These are phyloP conservation scores for Penicillium nordicum DNA, from an alignment of 2,329 filamentous ascomycete species.

Conservation along the genomic window DNA sequence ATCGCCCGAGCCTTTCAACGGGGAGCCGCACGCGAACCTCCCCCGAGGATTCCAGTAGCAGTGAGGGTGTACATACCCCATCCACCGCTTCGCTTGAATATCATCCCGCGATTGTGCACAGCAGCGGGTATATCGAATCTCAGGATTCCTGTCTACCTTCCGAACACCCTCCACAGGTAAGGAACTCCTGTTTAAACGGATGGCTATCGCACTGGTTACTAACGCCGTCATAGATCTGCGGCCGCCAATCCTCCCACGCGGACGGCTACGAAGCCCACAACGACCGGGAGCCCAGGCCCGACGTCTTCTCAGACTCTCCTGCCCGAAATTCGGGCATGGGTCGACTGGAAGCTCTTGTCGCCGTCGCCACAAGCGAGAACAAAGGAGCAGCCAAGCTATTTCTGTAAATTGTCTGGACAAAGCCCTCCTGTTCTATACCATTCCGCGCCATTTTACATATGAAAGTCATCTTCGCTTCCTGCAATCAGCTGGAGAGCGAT, in stretches of 20 bases:
- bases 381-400: constrained; percentile 36
- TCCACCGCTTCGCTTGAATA: constrained; percentile 48
- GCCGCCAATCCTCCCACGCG: constrained; percentile 29
- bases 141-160: constrained; percentile 36
- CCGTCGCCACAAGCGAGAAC: constrained; percentile 49
- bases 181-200: constrained; percentile 29
- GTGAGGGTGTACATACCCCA: constrained; percentile 48
- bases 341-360: constrained; percentile 50
- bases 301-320: constrained; percentile 28
- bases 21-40: constrained; percentile 39
- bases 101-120: constrained; percentile 48
- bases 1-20: constrained; percentile 27
- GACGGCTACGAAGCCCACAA: constrained; percentile 29
- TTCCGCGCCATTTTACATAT: neutral
- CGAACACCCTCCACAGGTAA: constrained; percentile 42
- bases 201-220: constrained; percentile 28
- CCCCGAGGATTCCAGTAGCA: constrained; percentile 50
- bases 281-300: constrained; percentile 29
- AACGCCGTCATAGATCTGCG: constrained; percentile 35
- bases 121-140: constrained; percentile 47
- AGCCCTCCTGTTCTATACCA: constrained; percentile 5
- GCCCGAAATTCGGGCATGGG: constrained; percentile 41
- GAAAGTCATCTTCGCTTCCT: constrained; percentile 11
- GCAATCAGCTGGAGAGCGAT: constrained; percentile 2
- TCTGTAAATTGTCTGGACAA: constrained; percentile 21